Conservation (phyloP, 345 rosid genomes). For the Brassica cretica region DNA sequence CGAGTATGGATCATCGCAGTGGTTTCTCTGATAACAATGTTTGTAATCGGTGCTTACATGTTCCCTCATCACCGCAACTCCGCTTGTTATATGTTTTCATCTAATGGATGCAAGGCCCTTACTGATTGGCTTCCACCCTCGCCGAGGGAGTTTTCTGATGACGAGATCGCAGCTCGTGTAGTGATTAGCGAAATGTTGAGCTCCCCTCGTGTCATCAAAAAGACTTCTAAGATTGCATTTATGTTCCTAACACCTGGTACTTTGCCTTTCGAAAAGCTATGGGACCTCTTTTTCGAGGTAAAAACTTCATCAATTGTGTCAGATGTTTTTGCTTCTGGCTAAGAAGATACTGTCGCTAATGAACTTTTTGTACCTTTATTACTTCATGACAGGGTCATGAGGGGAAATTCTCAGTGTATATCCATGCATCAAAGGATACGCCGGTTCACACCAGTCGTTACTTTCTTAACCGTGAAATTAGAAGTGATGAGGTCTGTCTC, state of each 20-base stretch:
- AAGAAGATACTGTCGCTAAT: background rate
- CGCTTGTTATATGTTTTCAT: constrained; percentile 78
- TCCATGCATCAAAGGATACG: constrained; percentile 79
- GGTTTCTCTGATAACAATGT: constrained; percentile 70
- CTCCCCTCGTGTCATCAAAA: constrained; percentile 51
- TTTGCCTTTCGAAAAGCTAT: constrained; percentile 94
- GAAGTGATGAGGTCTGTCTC: constrained; percentile 65
- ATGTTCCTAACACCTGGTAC: constrained; percentile 89
- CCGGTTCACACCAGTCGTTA: constrained; percentile 78
- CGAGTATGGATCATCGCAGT: constrained; percentile 78
- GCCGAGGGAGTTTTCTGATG: constrained; percentile 70
- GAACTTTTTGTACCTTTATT: background rate
- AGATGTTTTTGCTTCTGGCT: constrained; percentile 9
- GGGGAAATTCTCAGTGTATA: constrained; percentile 75
- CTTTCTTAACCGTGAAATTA: constrained; percentile 71
- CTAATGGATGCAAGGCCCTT: constrained; percentile 78
- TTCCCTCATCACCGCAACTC: constrained; percentile 70
- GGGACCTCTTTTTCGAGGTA: constrained; percentile 90
- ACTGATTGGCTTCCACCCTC: constrained; percentile 96
- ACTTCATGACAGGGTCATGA: constrained; percentile 66
- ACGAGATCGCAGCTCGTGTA: constrained; percentile 73
- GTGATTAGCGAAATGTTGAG: constrained; percentile 74
- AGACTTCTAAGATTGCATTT: constrained; percentile 81
- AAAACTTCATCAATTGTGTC: background rate
- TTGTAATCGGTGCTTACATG: constrained; percentile 76